Base-by-base conservation (phyloP, 1,284 basidiomycete genomes). In the Athelia psychrophila region DNA sequence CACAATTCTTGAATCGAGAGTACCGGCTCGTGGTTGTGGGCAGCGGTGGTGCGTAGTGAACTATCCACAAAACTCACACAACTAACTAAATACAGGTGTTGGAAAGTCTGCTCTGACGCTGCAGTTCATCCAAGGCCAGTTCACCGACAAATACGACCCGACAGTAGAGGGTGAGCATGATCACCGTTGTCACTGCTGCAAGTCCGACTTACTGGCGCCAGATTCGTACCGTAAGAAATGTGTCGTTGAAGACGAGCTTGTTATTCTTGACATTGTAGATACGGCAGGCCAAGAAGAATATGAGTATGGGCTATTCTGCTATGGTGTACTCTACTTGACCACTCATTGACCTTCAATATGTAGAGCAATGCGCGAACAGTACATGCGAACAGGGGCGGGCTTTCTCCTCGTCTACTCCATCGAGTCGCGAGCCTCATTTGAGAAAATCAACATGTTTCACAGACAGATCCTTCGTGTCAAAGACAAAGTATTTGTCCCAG, bases 251-350 rank as follows among this genome's bases (percentile, higher is more conserved):
- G 96, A 98, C 35, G 97, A 99, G 72, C 94, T 98, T 22, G 96
- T 96, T 2, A 78, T 98, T 50, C 84, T 99, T 52, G 96, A 99
- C 66, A 95, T 99, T 49, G 83, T 99, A 58, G 96, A 99, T 75
- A 99, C 97, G 2, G 97, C 97, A 47, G 96, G 96, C 44, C 96
- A 99, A 72, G 96, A 99, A 73, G 96, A 99, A 78, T 99, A 99
- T 69, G 93, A 90, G 95, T 96, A 60, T 55, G 89, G 81, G 30
- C 49, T 53, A 42, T 35, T 50, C 54, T 51, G 51, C 54, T 53
- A 51, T 30, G 47, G 24, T 44, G 24, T 25, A 51, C 16, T 42
- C 48, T 51, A 23, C 36, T 42, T 55, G 54, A 47, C 30, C 40
- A 40, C 33, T 25, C 25, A 20, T 45, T 51, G 24, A 25, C 20